Conservation (phyloP, 2,329 filamentous ascomycete genomes). For the Orbilia javanica region DNA sequence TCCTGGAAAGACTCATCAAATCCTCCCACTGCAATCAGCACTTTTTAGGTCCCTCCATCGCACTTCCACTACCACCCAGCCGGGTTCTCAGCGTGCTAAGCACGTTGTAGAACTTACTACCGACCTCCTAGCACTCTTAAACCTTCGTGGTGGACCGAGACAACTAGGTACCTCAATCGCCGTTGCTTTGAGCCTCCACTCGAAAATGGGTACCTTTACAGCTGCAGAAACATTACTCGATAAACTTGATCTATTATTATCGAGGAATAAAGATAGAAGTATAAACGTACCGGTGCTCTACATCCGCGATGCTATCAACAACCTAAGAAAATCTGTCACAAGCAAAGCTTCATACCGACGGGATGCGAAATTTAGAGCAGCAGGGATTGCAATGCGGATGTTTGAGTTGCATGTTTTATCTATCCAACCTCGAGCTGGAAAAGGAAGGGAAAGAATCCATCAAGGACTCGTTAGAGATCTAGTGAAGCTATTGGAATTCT, state of each 20-base stretch:
- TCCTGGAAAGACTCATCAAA: neutral
- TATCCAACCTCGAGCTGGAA: neutral
- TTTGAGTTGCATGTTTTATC: slow-evolving; percentile 14
- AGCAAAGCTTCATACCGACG: neutral
- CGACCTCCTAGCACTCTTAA: slow-evolving; percentile 21
- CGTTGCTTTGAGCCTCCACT: slow-evolving; percentile 13
- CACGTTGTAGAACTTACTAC: slow-evolving; percentile 19
- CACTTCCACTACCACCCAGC: neutral
- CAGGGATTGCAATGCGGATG: slow-evolving; percentile 27
- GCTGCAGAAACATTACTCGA: slow-evolving; percentile 30
- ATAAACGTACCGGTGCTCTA: neutral
- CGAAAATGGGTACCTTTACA: slow-evolving; percentile 23
- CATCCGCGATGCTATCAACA: slow-evolving; percentile 2
- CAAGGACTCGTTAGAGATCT: slow-evolving; percentile 33
- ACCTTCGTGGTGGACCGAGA: slow-evolving; percentile 20
- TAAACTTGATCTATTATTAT: neutral
- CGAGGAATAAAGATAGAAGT: neutral
- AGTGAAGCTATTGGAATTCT: slow-evolving; percentile 9
- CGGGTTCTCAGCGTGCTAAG: slow-evolving; percentile 13
- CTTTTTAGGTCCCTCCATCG: slow-evolving; percentile 39
- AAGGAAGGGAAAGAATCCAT: slow-evolving; percentile 10
- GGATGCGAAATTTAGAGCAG: slow-evolving; percentile 18
- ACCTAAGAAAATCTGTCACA: neutral
- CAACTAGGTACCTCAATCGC: slow-evolving; percentile 22
- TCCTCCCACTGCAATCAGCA: slow-evolving; percentile 30